Conservation (phyloP, 257 asterid genomes). For the Gentiana straminea region DNA sequence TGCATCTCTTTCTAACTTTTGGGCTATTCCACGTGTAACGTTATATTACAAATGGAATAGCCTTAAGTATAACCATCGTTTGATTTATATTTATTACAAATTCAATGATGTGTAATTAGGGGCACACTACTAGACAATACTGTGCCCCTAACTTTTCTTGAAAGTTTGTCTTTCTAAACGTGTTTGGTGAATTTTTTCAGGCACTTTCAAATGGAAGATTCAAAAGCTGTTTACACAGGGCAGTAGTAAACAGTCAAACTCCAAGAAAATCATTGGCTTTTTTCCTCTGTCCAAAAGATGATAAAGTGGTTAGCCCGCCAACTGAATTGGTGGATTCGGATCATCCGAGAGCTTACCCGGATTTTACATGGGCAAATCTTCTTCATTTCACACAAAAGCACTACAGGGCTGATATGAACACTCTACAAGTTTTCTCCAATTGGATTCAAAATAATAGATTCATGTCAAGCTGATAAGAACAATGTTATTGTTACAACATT, state of each 20-base stretch:
- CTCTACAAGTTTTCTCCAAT: slow-evolving; percentile 50
- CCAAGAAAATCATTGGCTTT: slow-evolving; percentile 85
- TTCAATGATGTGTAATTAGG: too few species aligned
- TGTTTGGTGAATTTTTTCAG: slow-evolving; percentile 18
- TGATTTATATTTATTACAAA: too few species aligned
- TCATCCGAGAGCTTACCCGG: slow-evolving; percentile 68
- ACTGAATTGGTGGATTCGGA: slow-evolving; percentile 59
- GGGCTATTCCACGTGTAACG: too few species aligned
- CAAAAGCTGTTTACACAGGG: slow-evolving; percentile 86
- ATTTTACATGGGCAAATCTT: slow-evolving; percentile 59
- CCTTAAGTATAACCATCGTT: neutral
- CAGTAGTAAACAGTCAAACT: slow-evolving; percentile 75
- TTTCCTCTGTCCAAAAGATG: slow-evolving; percentile 76
- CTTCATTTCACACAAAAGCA: slow-evolving; percentile 86
- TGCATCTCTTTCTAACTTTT: neutral
- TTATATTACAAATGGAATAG: neutral
- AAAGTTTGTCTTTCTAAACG: too few species aligned
- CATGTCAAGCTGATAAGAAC: too few species aligned
- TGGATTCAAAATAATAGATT: slow-evolving; percentile 37
- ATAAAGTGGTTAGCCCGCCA: slow-evolving; percentile 85
- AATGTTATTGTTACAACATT: too few species aligned
- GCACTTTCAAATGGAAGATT: slow-evolving; percentile 86
- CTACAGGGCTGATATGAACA: slow-evolving; percentile 88
- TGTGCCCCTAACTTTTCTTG: too few species aligned
- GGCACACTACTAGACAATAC: too few species aligned